Conservation (phyloP, 2,329 filamentous ascomycete species). For the Pseudodiploospora longispora region DNA sequence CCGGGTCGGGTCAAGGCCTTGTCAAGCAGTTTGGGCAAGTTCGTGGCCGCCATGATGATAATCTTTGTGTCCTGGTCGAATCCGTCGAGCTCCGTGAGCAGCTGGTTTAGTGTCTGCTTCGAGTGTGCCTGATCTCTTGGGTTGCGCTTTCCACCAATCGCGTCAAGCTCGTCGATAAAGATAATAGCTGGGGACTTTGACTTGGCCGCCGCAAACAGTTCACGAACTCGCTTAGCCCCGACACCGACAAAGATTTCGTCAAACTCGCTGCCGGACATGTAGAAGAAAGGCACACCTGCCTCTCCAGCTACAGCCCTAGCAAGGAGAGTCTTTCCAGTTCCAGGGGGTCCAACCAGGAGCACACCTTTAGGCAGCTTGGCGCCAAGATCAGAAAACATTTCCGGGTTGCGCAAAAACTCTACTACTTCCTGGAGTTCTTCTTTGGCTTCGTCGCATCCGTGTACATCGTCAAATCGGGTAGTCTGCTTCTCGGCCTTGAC, state of each 20-base stretch:
- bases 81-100: conserved; percentile 92
- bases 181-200: conserved; percentile 85
- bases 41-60: conserved; percentile 92
- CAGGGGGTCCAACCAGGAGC: conserved; percentile 86
- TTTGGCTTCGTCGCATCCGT: conserved; percentile 96
- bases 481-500: conserved; percentile 90
- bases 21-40: conserved; percentile 89
- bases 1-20: conserved; percentile 91
- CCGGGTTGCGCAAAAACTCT: conserved; percentile 88
- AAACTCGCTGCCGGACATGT: conserved; percentile 99
- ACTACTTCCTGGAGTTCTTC: conserved; percentile 96
- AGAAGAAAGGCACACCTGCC: conserved; percentile 97
- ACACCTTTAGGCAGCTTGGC: conserved; percentile 97
- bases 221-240: conserved; percentile 89
- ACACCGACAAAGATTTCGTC: conserved; percentile 98
- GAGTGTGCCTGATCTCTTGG: conserved; percentile 89
- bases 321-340: conserved; percentile 94
- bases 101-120: conserved; percentile 95
- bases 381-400: conserved; percentile 86
- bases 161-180: conserved; percentile 91
- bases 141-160: conserved; percentile 89
- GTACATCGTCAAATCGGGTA: conserved; percentile 85
- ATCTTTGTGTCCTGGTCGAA: conserved; percentile 93
- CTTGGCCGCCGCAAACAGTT: conserved; percentile 78
- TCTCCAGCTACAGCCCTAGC: conserved; percentile 94